Conservation (phyloP, 345 rosid species). For the Hevea brasiliensis region DNA sequence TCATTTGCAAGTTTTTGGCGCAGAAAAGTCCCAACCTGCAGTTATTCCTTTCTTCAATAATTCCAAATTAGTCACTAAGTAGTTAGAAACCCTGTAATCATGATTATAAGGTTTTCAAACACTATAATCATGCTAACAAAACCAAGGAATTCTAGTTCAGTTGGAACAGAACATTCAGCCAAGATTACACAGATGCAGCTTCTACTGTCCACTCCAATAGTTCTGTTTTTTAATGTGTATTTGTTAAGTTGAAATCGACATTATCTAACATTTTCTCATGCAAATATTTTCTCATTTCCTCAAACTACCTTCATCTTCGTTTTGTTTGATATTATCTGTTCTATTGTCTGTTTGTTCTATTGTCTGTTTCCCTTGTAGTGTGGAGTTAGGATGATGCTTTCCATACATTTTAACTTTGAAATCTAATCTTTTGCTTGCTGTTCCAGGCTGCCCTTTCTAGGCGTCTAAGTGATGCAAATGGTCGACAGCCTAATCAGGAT, state of each 20-base stretch:
- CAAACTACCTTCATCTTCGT: not conserved
- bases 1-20: not conserved
- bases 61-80: too few relatives aligned
- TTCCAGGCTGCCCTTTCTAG: conserved; percentile 86
- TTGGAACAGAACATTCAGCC: too few relatives aligned
- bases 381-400: not conserved
- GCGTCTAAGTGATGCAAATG: conserved; percentile 70
- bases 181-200: too few relatives aligned
- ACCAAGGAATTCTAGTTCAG: too few relatives aligned
- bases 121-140: too few relatives aligned
- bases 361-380: not conserved
- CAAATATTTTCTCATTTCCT: not conserved
- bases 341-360: not conserved
- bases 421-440: conserved; percentile 5
- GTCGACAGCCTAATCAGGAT: conserved; percentile 43
- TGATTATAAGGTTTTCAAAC: too few relatives aligned
- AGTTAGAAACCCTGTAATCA: too few relatives aligned
- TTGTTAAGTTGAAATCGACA: too few relatives aligned
- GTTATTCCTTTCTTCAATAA: too few relatives aligned
- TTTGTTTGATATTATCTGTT: not conserved
- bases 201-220: too few relatives aligned
- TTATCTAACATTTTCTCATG: too few relatives aligned
- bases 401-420: not conserved
- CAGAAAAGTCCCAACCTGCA: not conserved
- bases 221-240: not conserved